Conservation (phyloP, 805 yeast genomes). For the Metschnikowia sp. region DNA sequence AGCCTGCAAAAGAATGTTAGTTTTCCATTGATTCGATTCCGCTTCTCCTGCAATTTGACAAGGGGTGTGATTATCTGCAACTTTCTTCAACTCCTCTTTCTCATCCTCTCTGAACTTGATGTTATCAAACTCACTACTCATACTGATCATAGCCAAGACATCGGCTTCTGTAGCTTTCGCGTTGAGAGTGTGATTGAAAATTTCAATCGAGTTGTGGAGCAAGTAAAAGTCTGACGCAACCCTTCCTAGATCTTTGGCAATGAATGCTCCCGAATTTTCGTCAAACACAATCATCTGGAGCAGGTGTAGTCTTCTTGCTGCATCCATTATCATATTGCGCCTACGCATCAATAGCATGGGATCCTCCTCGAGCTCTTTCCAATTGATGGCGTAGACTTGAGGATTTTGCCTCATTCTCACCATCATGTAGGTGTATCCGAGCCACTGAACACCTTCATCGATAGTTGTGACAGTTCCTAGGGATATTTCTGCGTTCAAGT, state of each 20-base stretch:
- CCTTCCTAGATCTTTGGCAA: conserved; percentile 87
- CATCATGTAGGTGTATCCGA: conserved; percentile 93
- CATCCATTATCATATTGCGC: conserved; percentile 67
- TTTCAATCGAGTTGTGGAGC: conserved; percentile 78
- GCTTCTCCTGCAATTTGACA: conserved; percentile 81
- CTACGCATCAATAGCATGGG: conserved; percentile 74
- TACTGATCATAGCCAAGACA: conserved; percentile 79
- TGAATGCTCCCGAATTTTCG: conserved; percentile 73
- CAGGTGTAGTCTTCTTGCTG: conserved; percentile 80
- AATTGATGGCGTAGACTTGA: conserved; percentile 83
- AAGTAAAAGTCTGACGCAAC: conserved; percentile 92
- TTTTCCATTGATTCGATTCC: conserved; percentile 78
- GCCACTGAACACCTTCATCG: conserved; percentile 94
- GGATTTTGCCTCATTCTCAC: conserved; percentile 96
- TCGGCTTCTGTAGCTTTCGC: conserved; percentile 92
- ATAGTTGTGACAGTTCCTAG: conserved; percentile 92
- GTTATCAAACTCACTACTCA: conserved; percentile 91
- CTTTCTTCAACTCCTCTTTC: conserved; percentile 59
- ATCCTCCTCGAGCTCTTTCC: conserved; percentile 82
- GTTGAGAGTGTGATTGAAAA: conserved; percentile 79
- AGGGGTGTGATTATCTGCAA: conserved; percentile 59
- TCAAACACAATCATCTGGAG: conserved; percentile 94
- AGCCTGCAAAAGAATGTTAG: conserved; percentile 83
- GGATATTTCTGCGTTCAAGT: conserved; percentile 93
- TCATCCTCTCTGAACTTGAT: conserved; percentile 90